Percentiles rank a stretch among this genome's conserved stretches.
These are phyloP conservation scores for Gossypium raimondii DNA, from an alignment of 345 rosid species.

Conservation along the genomic window DNA sequence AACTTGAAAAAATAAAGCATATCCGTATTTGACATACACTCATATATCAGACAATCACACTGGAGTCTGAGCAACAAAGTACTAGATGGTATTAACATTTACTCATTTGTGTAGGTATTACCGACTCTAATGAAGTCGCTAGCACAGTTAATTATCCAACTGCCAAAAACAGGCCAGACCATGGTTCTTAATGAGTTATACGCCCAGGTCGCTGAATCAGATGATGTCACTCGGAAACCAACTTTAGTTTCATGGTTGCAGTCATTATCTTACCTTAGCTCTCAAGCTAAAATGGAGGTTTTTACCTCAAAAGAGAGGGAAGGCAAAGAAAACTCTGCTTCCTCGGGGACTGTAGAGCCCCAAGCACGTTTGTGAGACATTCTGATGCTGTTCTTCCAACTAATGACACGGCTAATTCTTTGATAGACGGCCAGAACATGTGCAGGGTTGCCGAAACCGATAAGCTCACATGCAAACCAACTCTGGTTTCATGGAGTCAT, in stretches of 20 bases:
- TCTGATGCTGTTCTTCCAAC: background rate
- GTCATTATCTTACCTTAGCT: conserved; percentile 68
- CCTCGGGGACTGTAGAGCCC: background rate
- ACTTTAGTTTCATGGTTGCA: conserved; percentile 88
- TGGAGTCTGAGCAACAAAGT: background rate
- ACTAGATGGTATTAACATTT: conserved; percentile 6
- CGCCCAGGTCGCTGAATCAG: conserved; percentile 77
- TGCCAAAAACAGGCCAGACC: conserved; percentile 76
- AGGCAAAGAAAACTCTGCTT: background rate
- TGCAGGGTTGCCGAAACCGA: conserved; percentile 71
- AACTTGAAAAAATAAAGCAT: background rate
- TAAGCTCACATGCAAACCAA: conserved; percentile 72
- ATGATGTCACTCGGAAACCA: conserved; percentile 89
- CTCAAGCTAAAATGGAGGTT: conserved; percentile 26
- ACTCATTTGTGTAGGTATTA: conserved; percentile 45
- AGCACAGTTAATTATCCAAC: conserved; percentile 55
- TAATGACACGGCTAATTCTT: conserved; percentile 47
- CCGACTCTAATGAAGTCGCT: conserved; percentile 77
- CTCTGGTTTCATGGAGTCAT: conserved; percentile 80
- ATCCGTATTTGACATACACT: background rate
- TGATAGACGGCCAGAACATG: conserved; percentile 58
- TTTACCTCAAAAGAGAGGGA: background rate
- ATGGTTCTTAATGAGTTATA: conserved; percentile 76
- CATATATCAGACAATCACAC: background rate
- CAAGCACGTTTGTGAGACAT: background rate